Evolutionary conservation across 2,329 filamentous ascomycete genomes (phyloP).

Genomic region (Aureobasidium sp.): DNA sequence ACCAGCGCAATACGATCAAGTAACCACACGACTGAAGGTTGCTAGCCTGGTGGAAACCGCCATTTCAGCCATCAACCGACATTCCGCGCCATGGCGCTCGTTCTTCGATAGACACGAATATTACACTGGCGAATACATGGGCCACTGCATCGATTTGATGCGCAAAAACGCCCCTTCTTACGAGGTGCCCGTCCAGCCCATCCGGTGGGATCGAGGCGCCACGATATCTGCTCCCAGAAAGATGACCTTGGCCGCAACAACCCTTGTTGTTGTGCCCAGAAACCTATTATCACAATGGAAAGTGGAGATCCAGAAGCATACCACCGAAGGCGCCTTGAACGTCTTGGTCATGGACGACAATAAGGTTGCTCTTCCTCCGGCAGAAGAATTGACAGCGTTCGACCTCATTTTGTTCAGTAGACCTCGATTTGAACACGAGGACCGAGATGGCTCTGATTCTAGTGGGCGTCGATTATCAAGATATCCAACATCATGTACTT

Average conservation of each 20-base stretch:
- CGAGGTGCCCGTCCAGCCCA: slow-evolving; percentile 34
- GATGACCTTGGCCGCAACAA: slow-evolving; percentile 61
- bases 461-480: slow-evolving; percentile 34
- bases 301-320: slow-evolving; percentile 73
- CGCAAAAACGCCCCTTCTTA: slow-evolving; percentile 28
- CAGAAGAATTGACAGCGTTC: slow-evolving; percentile 54
- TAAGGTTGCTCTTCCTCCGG: slow-evolving; percentile 49
- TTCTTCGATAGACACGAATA: slow-evolving; percentile 50
- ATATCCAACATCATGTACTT: slow-evolving; percentile 27
- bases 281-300: slow-evolving; percentile 83
- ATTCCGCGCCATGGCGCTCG: slow-evolving; percentile 63
- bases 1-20: slow-evolving; percentile 52
- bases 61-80: slow-evolving; percentile 59
- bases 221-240: slow-evolving; percentile 36
- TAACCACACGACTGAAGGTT: slow-evolving; percentile 41
- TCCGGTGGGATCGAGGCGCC: slow-evolving; percentile 38
- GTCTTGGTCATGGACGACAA: slow-evolving; percentile 56
- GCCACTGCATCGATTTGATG: slow-evolving; percentile 50
- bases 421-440: slow-evolving; percentile 63
- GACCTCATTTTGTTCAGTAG: slow-evolving; percentile 77
- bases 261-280: slow-evolving; percentile 71
- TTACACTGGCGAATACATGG: slow-evolving; percentile 45
- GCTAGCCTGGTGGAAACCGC: slow-evolving; percentile 69
- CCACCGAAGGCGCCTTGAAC: slow-evolving; percentile 47
- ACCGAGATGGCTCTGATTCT: slow-evolving; percentile 43